Percentiles rank a stretch among this genome's conserved stretches.
Conservation (phyloP, 495 filamentous ascomycete genomes). For the Astrothelium macrocarpum region DNA sequence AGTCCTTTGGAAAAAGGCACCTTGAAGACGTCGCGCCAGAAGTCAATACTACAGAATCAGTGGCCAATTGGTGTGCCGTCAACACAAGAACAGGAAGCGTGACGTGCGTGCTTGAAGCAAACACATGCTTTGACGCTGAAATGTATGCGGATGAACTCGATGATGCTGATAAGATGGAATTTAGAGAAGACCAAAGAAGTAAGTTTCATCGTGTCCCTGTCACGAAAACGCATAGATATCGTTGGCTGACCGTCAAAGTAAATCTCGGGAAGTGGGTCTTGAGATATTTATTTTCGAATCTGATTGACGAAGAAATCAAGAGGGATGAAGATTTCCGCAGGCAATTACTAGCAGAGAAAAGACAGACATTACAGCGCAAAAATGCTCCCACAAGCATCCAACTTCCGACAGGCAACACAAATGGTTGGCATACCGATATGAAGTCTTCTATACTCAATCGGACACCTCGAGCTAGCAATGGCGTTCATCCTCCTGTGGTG, state of each 20-base stretch:
- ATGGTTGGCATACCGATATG: conserved; percentile 36
- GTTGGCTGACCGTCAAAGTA: conserved; percentile 43
- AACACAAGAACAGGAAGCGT: conserved; percentile 86
- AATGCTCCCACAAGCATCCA: conserved; percentile 58
- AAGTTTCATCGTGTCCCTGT: conserved; percentile 28
- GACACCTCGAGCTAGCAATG: conserved; percentile 59
- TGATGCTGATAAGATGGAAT: conserved; percentile 61
- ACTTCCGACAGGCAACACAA: conserved; percentile 44
- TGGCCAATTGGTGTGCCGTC: conserved; percentile 90
- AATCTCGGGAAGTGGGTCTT: conserved; percentile 97
- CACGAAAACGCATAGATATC: not conserved
- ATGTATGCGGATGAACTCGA: conserved; percentile 86
- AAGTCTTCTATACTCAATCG: conserved; percentile 43
- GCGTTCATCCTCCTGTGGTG: conserved; percentile 42
- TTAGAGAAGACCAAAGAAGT: conserved; percentile 92
- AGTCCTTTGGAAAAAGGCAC: conserved; percentile 84
- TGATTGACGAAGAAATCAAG: conserved; percentile 81
- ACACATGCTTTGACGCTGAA: conserved; percentile 95
- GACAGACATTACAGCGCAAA: conserved; percentile 45
- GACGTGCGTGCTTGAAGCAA: conserved; percentile 83
- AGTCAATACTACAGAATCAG: conserved; percentile 77
- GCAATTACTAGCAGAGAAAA: conserved; percentile 47
- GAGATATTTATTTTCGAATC: conserved; percentile 78
- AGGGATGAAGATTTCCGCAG: conserved; percentile 67
- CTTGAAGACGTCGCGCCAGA: conserved; percentile 84